These are phyloP conservation scores for Solanum chmielewskii DNA, from an alignment of 257 asterid species.

Conservation along the genomic window DNA sequence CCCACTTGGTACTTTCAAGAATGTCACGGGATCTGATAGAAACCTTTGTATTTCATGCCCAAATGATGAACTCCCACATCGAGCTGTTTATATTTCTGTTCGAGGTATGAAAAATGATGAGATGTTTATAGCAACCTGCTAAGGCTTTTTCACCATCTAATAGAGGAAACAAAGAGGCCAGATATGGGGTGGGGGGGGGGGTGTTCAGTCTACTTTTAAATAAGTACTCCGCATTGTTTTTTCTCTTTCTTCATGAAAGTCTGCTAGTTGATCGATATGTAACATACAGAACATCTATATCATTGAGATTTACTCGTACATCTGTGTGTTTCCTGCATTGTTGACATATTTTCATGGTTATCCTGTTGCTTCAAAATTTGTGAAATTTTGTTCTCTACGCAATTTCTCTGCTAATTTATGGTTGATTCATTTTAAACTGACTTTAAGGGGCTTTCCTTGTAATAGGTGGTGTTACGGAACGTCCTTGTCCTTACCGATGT, in stretches of 20 bases:
- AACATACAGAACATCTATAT: not conserved
- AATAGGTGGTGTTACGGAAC: constrained; percentile 83
- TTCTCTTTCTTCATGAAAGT: not conserved
- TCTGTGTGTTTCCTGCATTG: not conserved
- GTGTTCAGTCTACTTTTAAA: not conserved
- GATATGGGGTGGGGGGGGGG: not conserved
- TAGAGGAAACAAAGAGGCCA: not conserved
- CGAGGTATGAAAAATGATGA: constrained; percentile 52
- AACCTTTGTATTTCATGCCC: constrained; percentile 84
- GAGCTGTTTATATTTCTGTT: constrained; percentile 60
- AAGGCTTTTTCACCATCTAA: not conserved
- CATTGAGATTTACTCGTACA: not conserved
- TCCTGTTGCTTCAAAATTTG: not conserved
- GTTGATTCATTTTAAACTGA: not conserved
- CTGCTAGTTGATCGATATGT: not conserved
- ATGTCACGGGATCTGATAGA: constrained; percentile 78
- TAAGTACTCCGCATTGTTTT: not conserved
- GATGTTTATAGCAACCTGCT: not conserved
- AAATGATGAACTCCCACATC: constrained; percentile 63
- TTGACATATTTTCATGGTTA: not conserved
- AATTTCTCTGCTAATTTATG: not conserved
- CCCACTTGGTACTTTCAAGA: constrained; percentile 86
- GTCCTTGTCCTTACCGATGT: constrained; percentile 94
- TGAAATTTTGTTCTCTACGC: not conserved
- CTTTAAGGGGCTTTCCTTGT: constrained; percentile 7